Evolutionary conservation across 306 rosid species (phyloP).

Genomic region (Pueraria montana): DNA sequence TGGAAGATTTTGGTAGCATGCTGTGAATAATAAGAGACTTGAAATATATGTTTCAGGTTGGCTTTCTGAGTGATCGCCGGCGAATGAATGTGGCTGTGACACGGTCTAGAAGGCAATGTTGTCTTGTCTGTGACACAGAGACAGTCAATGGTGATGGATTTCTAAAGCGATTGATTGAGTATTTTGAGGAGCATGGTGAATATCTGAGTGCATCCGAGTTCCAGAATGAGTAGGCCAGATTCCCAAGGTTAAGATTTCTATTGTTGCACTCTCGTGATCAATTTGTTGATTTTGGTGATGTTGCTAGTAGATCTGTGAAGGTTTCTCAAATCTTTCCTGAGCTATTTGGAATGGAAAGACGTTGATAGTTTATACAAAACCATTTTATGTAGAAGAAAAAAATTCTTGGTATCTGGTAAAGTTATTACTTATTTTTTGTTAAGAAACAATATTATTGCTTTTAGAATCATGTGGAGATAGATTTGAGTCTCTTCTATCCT

Average conservation of each 20-base stretch:
- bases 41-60: slow-evolving; percentile 71
- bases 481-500: slow-evolving; percentile 13
- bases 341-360: slow-evolving; percentile 26
- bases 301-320: slow-evolving; percentile 38
- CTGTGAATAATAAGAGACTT: slow-evolving; percentile 21
- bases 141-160: slow-evolving; percentile 84
- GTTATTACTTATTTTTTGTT: neutral
- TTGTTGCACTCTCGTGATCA: slow-evolving; percentile 31
- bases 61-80: slow-evolving; percentile 94
- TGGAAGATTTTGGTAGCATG: slow-evolving; percentile 22
- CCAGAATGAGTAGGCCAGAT: slow-evolving; percentile 62
- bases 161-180: slow-evolving; percentile 86
- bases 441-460: neutral
- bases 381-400: slow-evolving; percentile 21
- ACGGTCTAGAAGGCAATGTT: slow-evolving; percentile 94
- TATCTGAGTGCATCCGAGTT: slow-evolving; percentile 94
- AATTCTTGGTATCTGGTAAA: neutral
- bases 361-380: slow-evolving; percentile 27
- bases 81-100: slow-evolving; percentile 99
- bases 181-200: slow-evolving; percentile 91
- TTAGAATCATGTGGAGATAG: slow-evolving; percentile 7
- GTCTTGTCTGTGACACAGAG: slow-evolving; percentile 90
- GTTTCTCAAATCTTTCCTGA: slow-evolving; percentile 28
- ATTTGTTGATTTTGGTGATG: slow-evolving; percentile 44
- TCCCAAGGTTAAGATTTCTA: slow-evolving; percentile 39